Evolutionary conservation across 768 basidiomycete genomes (phyloP), one percentile per base, ranked within the genome.

Genomic region (Nidula microcarpa): DNA sequence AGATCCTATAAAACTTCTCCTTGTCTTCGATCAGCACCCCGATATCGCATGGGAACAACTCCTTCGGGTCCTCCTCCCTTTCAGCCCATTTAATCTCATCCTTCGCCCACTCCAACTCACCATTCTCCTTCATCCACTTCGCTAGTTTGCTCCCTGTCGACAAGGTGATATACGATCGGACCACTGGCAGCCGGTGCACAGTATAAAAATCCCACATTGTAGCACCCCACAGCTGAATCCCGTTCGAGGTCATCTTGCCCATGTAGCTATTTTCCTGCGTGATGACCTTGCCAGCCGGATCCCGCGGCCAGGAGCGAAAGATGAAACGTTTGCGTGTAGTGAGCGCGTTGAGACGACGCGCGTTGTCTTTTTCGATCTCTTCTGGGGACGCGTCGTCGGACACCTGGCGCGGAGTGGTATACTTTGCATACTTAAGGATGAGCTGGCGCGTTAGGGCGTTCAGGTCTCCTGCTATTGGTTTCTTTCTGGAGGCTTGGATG

Each of bases 161-260:
- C 65, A 0, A 67, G 46, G 13, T 68, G 63, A 1, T 52, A 34
- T 14, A 69, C 64, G 1, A 14, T 23, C 4, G 23, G 4, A 23
- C 23, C 23, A 4, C 23, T 23, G 4, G 23, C 23, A 23, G 23
- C 23, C 23, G 23, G 23, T 23, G 23, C 23, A 23, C 23, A 4
- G 23, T 53, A 55, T 68, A 78, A 52, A 80, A 77, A 50, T 79
- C 74, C 32, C 67, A 64, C 1, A 77, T 55, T 0, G 74, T 73
- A 9, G 69, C 70, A 43, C 78, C 76, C 78, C 77, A 80, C 11
- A 70, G 56, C 43, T 66, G 60, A 6, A 66, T 30, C 0, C 62
- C 60, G 51, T 74, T 73, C 0, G 67, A 57, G 6, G 70, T 56
- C 45, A 47, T 50, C 55, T 75, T 75, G 7, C 72, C 75, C 0